These are phyloP conservation scores for Acanthamoeba triangularis DNA, from an alignment of 208 protist species.

Conservation along the genomic window DNA sequence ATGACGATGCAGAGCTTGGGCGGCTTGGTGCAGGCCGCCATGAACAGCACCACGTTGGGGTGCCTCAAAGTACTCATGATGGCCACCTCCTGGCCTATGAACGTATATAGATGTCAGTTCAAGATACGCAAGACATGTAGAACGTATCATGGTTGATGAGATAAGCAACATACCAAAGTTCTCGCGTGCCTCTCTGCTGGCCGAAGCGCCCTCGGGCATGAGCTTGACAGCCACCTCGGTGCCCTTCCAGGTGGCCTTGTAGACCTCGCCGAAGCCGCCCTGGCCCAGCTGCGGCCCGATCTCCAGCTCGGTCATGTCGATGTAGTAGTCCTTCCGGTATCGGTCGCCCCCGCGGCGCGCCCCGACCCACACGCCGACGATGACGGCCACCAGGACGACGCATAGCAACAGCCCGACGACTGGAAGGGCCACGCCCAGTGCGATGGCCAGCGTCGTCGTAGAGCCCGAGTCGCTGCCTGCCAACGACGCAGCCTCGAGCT, in stretches of 20 bases:
- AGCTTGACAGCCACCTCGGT: constrained; percentile 39
- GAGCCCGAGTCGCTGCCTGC: too few species aligned
- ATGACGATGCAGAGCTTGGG: constrained; percentile 73
- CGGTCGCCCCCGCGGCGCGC: background rate
- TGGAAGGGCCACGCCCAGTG: background rate
- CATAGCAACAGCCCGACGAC: background rate
- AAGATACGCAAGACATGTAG: too few species aligned
- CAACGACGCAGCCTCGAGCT: background rate
- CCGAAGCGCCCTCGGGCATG: background rate
- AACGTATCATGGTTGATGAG: too few species aligned
- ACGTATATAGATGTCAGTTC: too few species aligned
- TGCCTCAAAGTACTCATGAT: constrained; percentile 82
- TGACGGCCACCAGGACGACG: background rate
- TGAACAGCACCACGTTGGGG: constrained; percentile 86
- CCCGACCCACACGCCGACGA: background rate
- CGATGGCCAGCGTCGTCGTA: background rate
- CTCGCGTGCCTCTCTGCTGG: background rate
- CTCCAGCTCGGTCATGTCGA: background rate
- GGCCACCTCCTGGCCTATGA: constrained; percentile 6
- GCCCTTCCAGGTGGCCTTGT: constrained; percentile 67
- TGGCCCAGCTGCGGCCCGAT: background rate
- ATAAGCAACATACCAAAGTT: background rate
- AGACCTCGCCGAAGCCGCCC: constrained; percentile 42
- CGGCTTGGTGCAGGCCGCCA: constrained; percentile 79
- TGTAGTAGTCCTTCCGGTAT: background rate